Conservation (phyloP, 257 asterid genomes). For the Knoxia roxburghii region DNA sequence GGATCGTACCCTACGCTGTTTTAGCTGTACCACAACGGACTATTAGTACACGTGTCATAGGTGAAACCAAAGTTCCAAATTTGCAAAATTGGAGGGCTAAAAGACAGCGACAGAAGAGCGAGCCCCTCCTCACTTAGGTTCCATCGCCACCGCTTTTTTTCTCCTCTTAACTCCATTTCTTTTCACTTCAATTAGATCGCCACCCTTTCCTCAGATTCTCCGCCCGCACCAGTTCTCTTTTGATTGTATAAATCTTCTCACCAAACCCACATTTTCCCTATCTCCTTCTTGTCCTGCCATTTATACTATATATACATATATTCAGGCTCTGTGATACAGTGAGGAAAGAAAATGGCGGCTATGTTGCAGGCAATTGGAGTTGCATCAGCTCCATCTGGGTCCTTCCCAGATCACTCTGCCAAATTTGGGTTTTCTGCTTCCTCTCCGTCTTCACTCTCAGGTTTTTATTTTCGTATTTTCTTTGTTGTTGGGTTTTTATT, state of each 20-base stretch:
- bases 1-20: neutral
- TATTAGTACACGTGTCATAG: neutral
- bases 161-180: neutral
- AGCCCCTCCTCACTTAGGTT: conserved; percentile 5
- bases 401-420: conserved; percentile 39
- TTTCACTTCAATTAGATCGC: conserved; percentile 18
- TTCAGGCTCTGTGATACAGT: neutral
- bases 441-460: conserved; percentile 30
- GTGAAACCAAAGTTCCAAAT: neutral
- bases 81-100: neutral
- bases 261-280: neutral
- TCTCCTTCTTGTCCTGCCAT: neutral
- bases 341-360: conserved; percentile 35
- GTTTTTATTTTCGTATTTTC: conserved; percentile 4
- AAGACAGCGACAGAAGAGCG: neutral
- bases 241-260: conserved; percentile 5
- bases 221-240: conserved; percentile 1
- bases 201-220: conserved; percentile 13
- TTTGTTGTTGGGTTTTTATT: neutral
- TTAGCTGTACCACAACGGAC: neutral
- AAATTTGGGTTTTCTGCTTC: conserved; percentile 18
- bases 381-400: conserved; percentile 31
- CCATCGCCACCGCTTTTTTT: conserved; percentile 16
- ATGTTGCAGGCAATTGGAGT: conserved; percentile 47
- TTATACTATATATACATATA: too few species aligned